Evolutionary conservation across 1,284 basidiomycete species (phyloP), one percentile per base, ranked within the genome.

Genomic region (Coriolopsis trogii): DNA sequence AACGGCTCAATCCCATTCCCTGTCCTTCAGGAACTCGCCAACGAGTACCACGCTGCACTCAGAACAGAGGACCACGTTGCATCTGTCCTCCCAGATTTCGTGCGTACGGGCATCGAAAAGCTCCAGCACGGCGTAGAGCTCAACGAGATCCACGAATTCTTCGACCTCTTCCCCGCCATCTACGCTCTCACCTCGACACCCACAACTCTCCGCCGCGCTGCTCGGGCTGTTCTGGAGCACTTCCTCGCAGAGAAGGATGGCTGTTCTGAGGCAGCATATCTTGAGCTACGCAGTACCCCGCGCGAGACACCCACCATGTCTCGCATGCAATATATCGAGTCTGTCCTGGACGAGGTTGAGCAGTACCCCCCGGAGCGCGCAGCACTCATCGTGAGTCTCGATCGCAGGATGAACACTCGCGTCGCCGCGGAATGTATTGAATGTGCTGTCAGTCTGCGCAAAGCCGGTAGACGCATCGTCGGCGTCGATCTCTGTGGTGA

Each of bases 401-500:
- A 92, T 65, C 72, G 90, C 6, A 69, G 76, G 43, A 91, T 91
- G 88, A 66, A 64, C 0, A 62, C 68, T 6, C 64, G 67, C 0
- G 79, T 77, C 3, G 68, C 82, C 29, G 55, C 65, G 16, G 86
- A 90, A 56, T 81, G 81, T 52, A 67, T 91, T 0, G 70, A 73
- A 9, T 69, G 86, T 16, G 87, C 87, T 0, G 72, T 80, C 6
- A 64, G 68, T 46, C 64, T 93, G 46, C 84, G 76, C 53, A 57
- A 66, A 1, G 77, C 77, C 30, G 87, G 87, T 0, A 66, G 82
- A 39, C 73, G 85, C 3, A 73, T 93, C 3, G 87, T 93, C 7
- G 91, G 89, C 5, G 67, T 94, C 3, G 91, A 94, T 69, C 69
- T 94, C 0, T 92, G 90, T 59, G 91, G 91, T 0, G 81, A 91